Evolutionary conservation across 306 rosid species (phyloP), one percentile per base, ranked within the genome.

Genomic region (Ochetophila trinervis): DNA sequence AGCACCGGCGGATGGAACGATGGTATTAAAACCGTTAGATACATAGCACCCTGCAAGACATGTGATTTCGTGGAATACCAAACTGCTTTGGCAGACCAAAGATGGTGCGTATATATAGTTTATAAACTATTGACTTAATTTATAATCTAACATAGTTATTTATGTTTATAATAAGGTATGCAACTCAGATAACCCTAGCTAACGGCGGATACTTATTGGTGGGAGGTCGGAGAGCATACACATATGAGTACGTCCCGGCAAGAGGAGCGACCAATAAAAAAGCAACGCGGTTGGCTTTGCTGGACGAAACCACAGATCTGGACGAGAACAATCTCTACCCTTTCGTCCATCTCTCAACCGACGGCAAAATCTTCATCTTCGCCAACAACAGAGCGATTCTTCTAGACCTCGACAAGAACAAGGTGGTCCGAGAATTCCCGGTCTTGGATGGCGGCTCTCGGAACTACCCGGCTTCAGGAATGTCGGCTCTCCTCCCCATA

Each of bases 281-380:
- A 51, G 36, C 74, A 3, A 63, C 40, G 37, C 64, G 54, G 44
- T 73, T 90, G 17, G 86, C 87, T 0, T 80, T 90, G 45, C 87
- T 94, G 0, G 85, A 84, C 17, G 80, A 86, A 54, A 86, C 99
- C 53, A 74, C 87, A 0, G 99, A 94, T 69, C 3, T 85, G 6
- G 99, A 90, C 16, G 99, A 94, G 54, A 94, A 94, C 80, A 94
- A 88, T 42, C 91, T 94, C 14, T 94, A 94, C 76, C 99, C 99
- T 0, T 90, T 94, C 23, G 86, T 83, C 49, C 70, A 83, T 65
- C 84, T 84, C 2, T 67, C 82, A 2, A 63, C 84, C 1, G 99
- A 94, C n/a, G 95, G 90, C 18, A 86, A 88, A 45, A 21, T 94
- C 67, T 94, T 85, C 52, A 47, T 94, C 66, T 85, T 94, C 57